Conservation (phyloP, 345 rosid genomes). For the Gynandropsis gynandra region DNA sequence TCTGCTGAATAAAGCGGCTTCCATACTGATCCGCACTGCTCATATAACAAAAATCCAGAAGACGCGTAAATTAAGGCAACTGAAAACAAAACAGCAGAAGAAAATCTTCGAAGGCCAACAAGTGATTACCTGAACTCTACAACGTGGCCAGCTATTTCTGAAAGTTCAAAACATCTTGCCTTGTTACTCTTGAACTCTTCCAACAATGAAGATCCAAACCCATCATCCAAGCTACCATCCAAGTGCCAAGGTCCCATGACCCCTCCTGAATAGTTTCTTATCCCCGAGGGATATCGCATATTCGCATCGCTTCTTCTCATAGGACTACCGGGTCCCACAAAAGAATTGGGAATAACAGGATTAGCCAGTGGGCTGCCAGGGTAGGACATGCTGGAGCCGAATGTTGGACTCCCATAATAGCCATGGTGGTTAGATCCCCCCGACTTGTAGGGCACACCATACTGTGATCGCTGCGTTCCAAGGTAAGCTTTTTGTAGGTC, state of each 20-base stretch:
- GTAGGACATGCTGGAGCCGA: conserved; percentile 49
- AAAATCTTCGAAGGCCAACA: background rate
- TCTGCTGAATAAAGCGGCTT: conserved; percentile 62
- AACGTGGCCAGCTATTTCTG: conserved; percentile 63
- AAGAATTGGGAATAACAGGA: conserved; percentile 48
- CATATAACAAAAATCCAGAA: background rate
- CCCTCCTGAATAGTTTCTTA: conserved; percentile 48
- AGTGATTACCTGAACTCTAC: conserved; percentile 59
- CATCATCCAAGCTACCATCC: conserved; percentile 27
- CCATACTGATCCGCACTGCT: conserved; percentile 73
- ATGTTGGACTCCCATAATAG: conserved; percentile 48
- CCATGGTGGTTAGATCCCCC: conserved; percentile 48
- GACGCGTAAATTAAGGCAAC: background rate
- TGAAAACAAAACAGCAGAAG: background rate
- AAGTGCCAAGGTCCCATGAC: conserved; percentile 53
- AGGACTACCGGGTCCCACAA: conserved; percentile 49
- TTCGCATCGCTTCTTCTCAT: conserved; percentile 43
- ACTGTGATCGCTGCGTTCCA: no score
- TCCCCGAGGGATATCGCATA: conserved; percentile 44
- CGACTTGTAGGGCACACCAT: no score
- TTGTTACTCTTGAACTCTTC: conserved; percentile 75
- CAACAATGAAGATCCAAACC: conserved; percentile 53
- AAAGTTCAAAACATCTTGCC: conserved; percentile 55
- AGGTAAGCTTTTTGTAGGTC: conserved; percentile 65
- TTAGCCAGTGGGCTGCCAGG: conserved; percentile 63